Evolutionary conservation across 148 eudicot genomes (phyloP).

Genomic region (Heliosperma pusillum): DNA sequence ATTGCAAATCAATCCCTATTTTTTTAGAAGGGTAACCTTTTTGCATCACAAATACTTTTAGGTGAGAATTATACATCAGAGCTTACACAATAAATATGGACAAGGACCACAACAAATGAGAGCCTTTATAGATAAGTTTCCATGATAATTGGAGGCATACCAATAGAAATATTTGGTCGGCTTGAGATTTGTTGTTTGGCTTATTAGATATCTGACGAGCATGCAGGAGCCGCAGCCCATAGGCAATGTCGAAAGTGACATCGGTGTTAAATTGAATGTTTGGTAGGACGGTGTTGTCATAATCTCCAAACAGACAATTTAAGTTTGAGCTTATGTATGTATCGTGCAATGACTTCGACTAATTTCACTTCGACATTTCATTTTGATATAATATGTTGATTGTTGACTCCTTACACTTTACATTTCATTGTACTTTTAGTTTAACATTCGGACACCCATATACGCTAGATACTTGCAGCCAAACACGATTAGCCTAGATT

Average conservation of each 20-base stretch:
- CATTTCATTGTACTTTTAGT: no score
- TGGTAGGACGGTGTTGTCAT: conserved; percentile 11
- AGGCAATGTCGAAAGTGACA: not conserved
- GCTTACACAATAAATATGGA: conserved; percentile 8
- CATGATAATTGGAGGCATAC: conserved; percentile 7
- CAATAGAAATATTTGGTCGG: conserved; percentile 31
- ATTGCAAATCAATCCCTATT: conserved; percentile 16
- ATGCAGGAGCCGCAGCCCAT: not conserved
- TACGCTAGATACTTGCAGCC: no score
- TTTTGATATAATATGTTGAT: not conserved
- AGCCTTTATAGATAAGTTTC: conserved; percentile 1
- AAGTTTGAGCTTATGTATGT: conserved; percentile 4
- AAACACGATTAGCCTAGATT: no score
- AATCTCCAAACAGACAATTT: conserved; percentile 4
- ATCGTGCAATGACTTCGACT: not conserved
- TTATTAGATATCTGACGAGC: not conserved
- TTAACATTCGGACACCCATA: no score
- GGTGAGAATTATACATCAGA: not conserved
- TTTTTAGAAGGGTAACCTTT: conserved; percentile 13
- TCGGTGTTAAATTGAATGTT: not conserved
- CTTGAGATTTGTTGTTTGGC: conserved; percentile 9
- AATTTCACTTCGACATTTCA: not conserved
- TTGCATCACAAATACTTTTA: conserved; percentile 22
- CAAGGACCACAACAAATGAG: conserved; percentile 19
- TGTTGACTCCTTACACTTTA: no score